phyloP scores from a whole-genome alignment of 495 filamentous ascomycete genomes.

The Xylaria longipes region DNA sequence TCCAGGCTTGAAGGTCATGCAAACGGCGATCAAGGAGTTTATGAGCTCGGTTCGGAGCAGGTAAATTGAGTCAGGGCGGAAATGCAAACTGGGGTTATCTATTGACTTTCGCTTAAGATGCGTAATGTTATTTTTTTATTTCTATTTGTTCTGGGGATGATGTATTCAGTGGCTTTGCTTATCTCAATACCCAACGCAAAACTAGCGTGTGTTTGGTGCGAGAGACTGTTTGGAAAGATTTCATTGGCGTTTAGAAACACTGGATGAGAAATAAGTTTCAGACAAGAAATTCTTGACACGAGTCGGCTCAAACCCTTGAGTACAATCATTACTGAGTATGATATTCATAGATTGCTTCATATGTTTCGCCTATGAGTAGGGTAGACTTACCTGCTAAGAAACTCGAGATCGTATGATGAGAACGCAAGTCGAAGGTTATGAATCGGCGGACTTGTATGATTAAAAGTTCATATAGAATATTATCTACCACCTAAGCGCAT shows the following conservation, averaged over 20 bases:
- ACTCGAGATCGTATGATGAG: neutral
- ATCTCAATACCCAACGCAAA: neutral
- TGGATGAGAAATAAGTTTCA: no score
- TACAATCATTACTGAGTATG: no score
- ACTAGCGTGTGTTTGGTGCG: neutral
- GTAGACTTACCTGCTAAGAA: neutral
- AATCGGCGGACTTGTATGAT: neutral
- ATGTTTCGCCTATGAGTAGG: neutral
- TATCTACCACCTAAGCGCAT: neutral
- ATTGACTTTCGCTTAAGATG: neutral
- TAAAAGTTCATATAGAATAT: neutral
- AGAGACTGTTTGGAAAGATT: neutral
- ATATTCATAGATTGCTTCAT: no score
- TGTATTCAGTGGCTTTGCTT: neutral
- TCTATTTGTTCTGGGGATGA: neutral
- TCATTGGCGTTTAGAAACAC: neutral
- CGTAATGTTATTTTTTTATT: neutral
- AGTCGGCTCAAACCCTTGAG: neutral
- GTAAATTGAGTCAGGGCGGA: neutral
- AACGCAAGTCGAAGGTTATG: neutral
- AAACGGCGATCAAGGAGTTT: slow-evolving; percentile 8
- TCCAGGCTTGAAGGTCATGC: slow-evolving; percentile 20
- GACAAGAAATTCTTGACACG: neutral
- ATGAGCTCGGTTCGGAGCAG: slow-evolving; percentile 5
- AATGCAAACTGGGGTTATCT: neutral